These are phyloP conservation scores for Ensete ventricosum DNA, from an alignment of 176 grass and related monocot genomes.

Conservation along the genomic window DNA sequence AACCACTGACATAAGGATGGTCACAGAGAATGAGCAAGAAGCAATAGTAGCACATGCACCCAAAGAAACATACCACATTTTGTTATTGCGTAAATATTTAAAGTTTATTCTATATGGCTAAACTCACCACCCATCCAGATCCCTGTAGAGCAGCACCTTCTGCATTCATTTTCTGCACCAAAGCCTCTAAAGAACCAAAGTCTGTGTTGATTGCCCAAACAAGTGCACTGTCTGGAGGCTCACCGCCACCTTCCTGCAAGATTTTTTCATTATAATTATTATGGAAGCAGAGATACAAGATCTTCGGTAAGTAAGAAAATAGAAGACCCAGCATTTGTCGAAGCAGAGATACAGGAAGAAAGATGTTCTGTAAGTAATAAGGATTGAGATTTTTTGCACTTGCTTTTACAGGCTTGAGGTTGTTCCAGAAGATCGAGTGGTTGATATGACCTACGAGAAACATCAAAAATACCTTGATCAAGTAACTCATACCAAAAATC, in stretches of 20 bases:
- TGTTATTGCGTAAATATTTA: background rate
- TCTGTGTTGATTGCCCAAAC: constrained; percentile 91
- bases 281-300: too few species aligned
- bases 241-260: constrained; percentile 88
- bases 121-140: constrained; percentile 98
- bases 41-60: background rate
- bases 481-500: background rate
- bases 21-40: background rate
- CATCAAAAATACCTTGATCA: background rate
- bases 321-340: background rate
- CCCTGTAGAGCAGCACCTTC: constrained; percentile 94
- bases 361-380: background rate
- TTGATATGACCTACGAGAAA: constrained; percentile 81
- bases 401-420: constrained; percentile 78
- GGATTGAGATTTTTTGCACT: constrained; percentile 5
- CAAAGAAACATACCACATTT: background rate
- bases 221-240: constrained; percentile 59
- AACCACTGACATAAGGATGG: constrained; percentile 56
- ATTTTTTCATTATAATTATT: background rate
- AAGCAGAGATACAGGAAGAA: background rate
- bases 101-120: background rate
- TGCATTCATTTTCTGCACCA: constrained; percentile 92
- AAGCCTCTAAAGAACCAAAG: constrained; percentile 72
- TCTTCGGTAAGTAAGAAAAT: too few species aligned
- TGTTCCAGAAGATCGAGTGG: constrained; percentile 98